Evolutionary conservation across 345 rosid genomes (phyloP).

Genomic region (Carallia brachiata): DNA sequence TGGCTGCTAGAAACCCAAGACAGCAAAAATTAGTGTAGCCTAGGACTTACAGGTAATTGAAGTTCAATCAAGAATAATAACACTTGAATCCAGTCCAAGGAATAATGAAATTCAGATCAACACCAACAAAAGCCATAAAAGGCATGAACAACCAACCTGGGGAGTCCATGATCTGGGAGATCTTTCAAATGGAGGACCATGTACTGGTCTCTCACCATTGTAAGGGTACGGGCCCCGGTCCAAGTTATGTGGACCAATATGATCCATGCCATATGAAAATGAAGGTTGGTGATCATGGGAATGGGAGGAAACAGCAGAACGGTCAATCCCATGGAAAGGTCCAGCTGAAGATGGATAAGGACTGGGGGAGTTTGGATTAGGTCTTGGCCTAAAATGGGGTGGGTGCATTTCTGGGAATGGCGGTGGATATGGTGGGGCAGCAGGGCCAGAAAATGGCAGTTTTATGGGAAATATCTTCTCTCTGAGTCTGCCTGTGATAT

Average conservation of each 20-base stretch:
- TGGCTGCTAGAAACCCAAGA: conserved; percentile 35
- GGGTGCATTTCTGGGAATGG: conserved; percentile 68
- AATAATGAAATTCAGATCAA: background rate
- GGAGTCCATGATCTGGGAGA: conserved; percentile 79
- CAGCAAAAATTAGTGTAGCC: background rate
- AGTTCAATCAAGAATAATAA: background rate
- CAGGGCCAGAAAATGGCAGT: conserved; percentile 39
- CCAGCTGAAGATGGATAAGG: conserved; percentile 53
- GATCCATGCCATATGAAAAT: conserved; percentile 48
- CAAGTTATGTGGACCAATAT: conserved; percentile 28
- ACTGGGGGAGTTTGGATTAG: conserved; percentile 57
- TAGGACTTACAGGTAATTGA: background rate
- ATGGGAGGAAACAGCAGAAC: conserved; percentile 36
- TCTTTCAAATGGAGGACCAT: conserved; percentile 65
- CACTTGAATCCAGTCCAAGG: background rate
- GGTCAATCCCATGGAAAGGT: conserved; percentile 50
- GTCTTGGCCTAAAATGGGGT: conserved; percentile 69
- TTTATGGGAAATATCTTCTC: conserved; percentile 61
- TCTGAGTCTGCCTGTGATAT: conserved; percentile 64
- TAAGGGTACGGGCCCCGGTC: conserved; percentile 41
- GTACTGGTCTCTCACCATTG: conserved; percentile 53
- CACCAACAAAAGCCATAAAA: background rate
- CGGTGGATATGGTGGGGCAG: conserved; percentile 57
- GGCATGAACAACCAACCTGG: conserved; percentile 42
- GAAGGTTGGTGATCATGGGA: conserved; percentile 45